Evolutionary conservation across 2,329 filamentous ascomycete species (phyloP).

Genomic region (Fonsecaea multimorphosa): DNA sequence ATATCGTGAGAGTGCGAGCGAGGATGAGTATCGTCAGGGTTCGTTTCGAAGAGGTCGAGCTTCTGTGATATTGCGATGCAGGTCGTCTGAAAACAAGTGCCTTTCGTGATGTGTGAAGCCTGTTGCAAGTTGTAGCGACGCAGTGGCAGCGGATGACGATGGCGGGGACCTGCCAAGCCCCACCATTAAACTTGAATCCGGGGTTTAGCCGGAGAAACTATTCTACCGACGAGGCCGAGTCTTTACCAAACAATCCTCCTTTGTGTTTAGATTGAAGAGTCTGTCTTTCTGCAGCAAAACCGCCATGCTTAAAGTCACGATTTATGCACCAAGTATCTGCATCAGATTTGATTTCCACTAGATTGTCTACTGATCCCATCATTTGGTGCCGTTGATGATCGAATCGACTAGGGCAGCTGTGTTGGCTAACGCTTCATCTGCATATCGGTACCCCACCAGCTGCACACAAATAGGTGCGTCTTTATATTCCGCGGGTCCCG

Average conservation of each 20-base stretch:
- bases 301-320: no score
- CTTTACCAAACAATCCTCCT: no score
- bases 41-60: background rate
- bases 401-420: constrained; percentile 15
- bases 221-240: no score
- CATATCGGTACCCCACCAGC: constrained; percentile 59
- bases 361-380: no score
- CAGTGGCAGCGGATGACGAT: constrained; percentile 10
- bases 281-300: no score
- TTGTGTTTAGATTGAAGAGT: no score
- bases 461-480: constrained; percentile 61
- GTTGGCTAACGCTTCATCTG: constrained; percentile 53
- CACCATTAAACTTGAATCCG: background rate
- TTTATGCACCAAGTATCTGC: no score
- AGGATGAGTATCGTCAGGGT: background rate
- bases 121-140: constrained; percentile 2
- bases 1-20: background rate
- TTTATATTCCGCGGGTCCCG: constrained; percentile 51
- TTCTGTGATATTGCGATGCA: background rate
- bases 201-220: background rate
- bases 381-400: constrained; percentile 16
- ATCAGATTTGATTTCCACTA: no score
- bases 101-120: constrained; percentile 4
- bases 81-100: background rate
- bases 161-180: constrained; percentile 15